Percentiles rank a stretch among this genome's conserved stretches.
Evolutionary conservation across 345 rosid species (phyloP).

Genomic region (Eucalyptus guilfoylei): DNA sequence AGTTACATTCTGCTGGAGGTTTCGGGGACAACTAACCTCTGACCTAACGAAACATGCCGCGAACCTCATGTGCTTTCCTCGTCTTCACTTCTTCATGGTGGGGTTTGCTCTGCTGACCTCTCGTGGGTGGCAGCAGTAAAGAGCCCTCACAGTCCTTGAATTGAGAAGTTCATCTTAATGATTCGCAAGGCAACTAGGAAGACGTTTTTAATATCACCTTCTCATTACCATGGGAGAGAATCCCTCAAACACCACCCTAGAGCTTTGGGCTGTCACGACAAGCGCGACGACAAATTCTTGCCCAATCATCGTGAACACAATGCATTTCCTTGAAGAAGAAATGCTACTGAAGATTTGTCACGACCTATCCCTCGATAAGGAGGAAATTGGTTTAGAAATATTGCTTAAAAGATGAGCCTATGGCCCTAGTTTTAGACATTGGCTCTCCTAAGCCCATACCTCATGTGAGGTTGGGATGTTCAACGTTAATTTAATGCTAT

Average conservation of each 20-base stretch:
- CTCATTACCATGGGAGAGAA: neutral
- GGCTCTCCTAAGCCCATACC: too few relatives aligned
- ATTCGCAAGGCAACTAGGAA: neutral
- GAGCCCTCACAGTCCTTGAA: conserved; percentile 63
- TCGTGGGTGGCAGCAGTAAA: conserved; percentile 61
- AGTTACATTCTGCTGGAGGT: conserved; percentile 25
- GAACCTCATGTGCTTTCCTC: conserved; percentile 59
- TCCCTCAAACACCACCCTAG: neutral
- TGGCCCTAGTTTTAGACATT: too few relatives aligned
- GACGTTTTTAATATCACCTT: neutral
- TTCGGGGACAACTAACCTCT: conserved; percentile 30
- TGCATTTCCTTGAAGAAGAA: conserved; percentile 3
- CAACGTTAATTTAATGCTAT: accelerated
- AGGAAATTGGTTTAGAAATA: too few relatives aligned
- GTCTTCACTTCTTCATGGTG: conserved; percentile 73
- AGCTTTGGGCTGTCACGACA: neutral
- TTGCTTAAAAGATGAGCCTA: too few relatives aligned
- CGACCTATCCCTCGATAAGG: too few relatives aligned
- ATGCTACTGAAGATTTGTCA: neutral
- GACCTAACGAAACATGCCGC: conserved; percentile 26
- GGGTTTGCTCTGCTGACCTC: conserved; percentile 75
- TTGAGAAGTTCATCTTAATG: neutral
- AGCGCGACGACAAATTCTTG: neutral
- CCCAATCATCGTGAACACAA: neutral
- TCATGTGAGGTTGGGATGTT: too few relatives aligned